Conservation (phyloP, 1,284 basidiomycete genomes). For the Melampsora larici-populina region DNA sequence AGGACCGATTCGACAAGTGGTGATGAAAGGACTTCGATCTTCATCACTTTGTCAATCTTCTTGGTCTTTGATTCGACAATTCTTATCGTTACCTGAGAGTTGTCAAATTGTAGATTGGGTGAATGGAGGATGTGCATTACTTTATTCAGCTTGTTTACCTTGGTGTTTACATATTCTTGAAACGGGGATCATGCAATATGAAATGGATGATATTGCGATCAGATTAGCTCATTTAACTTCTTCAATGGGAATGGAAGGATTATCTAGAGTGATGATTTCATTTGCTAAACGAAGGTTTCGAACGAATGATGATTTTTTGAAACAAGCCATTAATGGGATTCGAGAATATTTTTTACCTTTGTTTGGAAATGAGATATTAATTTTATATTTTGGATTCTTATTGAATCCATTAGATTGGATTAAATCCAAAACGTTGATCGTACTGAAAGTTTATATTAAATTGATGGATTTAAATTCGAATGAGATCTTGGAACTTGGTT, state of each 20-base stretch:
- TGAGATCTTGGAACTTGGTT: slow-evolving; percentile 38
- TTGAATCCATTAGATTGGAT: slow-evolving; percentile 40
- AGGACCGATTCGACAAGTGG: slow-evolving; percentile 18
- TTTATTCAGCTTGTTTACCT: slow-evolving; percentile 40
- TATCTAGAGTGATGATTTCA: slow-evolving; percentile 39
- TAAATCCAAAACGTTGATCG: slow-evolving; percentile 17
- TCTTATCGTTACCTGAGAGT: slow-evolving; percentile 28
- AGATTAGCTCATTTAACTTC: slow-evolving; percentile 20
- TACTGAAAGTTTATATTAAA: slow-evolving; percentile 34
- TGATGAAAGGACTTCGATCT: slow-evolving; percentile 41
- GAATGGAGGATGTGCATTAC: slow-evolving; percentile 31
- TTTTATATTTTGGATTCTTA: slow-evolving; percentile 39
- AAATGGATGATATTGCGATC: slow-evolving; percentile 42
- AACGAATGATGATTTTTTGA: slow-evolving; percentile 41
- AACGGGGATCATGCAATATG: slow-evolving; percentile 42
- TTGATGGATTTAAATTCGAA: slow-evolving; percentile 20
- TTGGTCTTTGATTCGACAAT: slow-evolving; percentile 33
- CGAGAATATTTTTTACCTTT: slow-evolving; percentile 40
- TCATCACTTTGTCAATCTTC: slow-evolving; percentile 33
- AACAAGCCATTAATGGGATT: slow-evolving; percentile 41
- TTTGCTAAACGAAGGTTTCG: slow-evolving; percentile 39
- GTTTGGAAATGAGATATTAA: slow-evolving; percentile 11
- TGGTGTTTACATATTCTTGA: slow-evolving; percentile 43
- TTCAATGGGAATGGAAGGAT: slow-evolving; percentile 36
- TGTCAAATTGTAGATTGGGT: slow-evolving; percentile 32